Evolutionary conservation across 2,329 filamentous ascomycete species (phyloP).

Genomic region (Neonectria ditissima): DNA sequence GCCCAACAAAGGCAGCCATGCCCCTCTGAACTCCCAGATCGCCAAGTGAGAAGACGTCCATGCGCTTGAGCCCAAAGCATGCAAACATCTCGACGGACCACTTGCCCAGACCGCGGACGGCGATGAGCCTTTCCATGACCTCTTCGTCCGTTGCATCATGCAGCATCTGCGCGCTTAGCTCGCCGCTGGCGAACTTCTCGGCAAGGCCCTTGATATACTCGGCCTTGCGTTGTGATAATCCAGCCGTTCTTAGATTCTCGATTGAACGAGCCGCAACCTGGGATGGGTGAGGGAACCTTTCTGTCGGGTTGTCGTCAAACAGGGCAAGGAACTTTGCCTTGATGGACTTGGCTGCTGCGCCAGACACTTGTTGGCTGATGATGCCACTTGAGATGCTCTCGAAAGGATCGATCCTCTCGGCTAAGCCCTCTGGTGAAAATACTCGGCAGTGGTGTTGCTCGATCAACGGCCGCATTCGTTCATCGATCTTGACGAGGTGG

Average conservation of each 20-base stretch:
- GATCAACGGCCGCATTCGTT: slow-evolving; percentile 77
- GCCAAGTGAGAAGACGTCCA: slow-evolving; percentile 93
- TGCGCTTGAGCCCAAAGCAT: slow-evolving; percentile 91
- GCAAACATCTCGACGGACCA: slow-evolving; percentile 99
- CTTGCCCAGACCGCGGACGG: slow-evolving; percentile 85
- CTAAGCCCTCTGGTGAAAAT: slow-evolving; percentile 85
- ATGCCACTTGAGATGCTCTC: slow-evolving; percentile 85
- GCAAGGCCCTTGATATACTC: slow-evolving; percentile 93
- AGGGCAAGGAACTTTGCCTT: slow-evolving; percentile 84
- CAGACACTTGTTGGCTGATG: slow-evolving; percentile 96
- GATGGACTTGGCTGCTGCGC: slow-evolving; percentile 90
- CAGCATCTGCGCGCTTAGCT: slow-evolving; percentile 81
- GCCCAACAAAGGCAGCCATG: slow-evolving; percentile 88
- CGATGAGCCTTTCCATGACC: slow-evolving; percentile 82
- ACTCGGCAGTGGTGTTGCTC: slow-evolving; percentile 80
- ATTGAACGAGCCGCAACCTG: slow-evolving; percentile 75
- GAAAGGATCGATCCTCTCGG: slow-evolving; percentile 90
- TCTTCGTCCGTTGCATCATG: slow-evolving; percentile 86
- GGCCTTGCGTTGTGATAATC: slow-evolving; percentile 92
- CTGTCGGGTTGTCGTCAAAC: slow-evolving; percentile 62
- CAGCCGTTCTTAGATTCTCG: slow-evolving; percentile 80
- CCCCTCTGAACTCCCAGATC: slow-evolving; percentile 95
- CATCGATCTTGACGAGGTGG: slow-evolving; percentile 79
- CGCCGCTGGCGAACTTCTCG: slow-evolving; percentile 80
- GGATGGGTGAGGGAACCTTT: slow-evolving; percentile 78